Percentiles rank a stretch among this genome's conserved stretches.
phyloP scores from a whole-genome alignment of 768 basidiomycete genomes.

The Agaricus sinodeliciosus region DNA sequence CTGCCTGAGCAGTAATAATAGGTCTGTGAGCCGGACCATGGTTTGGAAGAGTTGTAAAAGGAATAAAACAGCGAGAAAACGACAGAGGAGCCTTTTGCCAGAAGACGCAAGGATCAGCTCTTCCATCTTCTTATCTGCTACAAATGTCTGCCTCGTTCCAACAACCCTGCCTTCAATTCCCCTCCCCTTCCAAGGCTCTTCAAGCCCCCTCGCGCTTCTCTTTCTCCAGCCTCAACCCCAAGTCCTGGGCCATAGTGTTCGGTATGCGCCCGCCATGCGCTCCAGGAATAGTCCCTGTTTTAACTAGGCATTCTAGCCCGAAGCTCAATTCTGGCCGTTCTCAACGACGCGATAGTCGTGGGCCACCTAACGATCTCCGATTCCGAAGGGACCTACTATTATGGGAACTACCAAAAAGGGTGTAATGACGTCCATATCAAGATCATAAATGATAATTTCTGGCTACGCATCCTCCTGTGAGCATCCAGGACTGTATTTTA shows the following conservation, averaged over 20 bases:
- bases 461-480: slow-evolving; percentile 60
- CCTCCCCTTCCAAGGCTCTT: slow-evolving; percentile 35
- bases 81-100: no score
- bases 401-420: slow-evolving; percentile 50
- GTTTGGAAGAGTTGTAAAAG: no score
- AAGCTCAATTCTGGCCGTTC: slow-evolving; percentile 50
- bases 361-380: slow-evolving; percentile 60
- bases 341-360: slow-evolving; percentile 49
- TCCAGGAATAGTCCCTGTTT: background rate
- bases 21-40: no score
- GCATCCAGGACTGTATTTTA: slow-evolving; percentile 19
- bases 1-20: no score
- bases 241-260: slow-evolving; percentile 43
- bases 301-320: slow-evolving; percentile 37
- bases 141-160: slow-evolving; percentile 32
- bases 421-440: slow-evolving; percentile 56
- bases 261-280: slow-evolving; percentile 25
- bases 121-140: background rate
- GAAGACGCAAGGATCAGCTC: no score
- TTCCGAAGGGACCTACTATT: slow-evolving; percentile 51
- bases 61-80: no score
- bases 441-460: slow-evolving; percentile 56
- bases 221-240: slow-evolving; percentile 36
- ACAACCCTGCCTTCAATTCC: slow-evolving; percentile 35
- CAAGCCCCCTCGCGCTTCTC: slow-evolving; percentile 39